These are phyloP conservation scores for Erysimum cheiranthoides DNA, from an alignment of 345 rosid species.

Conservation along the genomic window DNA sequence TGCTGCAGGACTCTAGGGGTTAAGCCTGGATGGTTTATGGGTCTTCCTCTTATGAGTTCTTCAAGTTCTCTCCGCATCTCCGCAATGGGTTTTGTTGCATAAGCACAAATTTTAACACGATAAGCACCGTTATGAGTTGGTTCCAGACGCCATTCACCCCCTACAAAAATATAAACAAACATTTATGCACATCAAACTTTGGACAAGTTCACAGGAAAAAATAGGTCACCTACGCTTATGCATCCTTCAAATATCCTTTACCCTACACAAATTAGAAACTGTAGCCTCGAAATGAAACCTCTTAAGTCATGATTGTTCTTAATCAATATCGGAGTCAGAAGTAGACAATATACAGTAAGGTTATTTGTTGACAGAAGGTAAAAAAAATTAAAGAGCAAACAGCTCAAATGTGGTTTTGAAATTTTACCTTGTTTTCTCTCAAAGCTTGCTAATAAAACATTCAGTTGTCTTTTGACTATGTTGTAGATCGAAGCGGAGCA, in stretches of 20 bases:
- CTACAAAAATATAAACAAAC: constrained; percentile 45
- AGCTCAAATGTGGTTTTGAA: constrained; percentile 20
- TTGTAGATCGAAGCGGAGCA: constrained; percentile 68
- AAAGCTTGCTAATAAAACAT: constrained; percentile 51
- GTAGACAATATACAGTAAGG: constrained; percentile 8
- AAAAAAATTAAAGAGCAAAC: constrained; percentile 1
- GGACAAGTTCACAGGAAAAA: constrained; percentile 6
- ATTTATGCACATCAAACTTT: constrained; percentile 1
- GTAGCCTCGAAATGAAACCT: constrained; percentile 19
- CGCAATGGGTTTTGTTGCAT: constrained; percentile 79
- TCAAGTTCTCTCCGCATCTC: constrained; percentile 82
- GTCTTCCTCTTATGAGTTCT: constrained; percentile 76
- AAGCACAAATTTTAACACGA: constrained; percentile 70
- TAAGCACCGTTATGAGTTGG: constrained; percentile 60
- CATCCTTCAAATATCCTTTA: not conserved
- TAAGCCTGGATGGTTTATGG: constrained; percentile 60
- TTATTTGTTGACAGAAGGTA: constrained; percentile 16
- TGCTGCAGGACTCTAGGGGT: constrained; percentile 59
- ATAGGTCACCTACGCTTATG: constrained; percentile 8
- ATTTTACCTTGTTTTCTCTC: constrained; percentile 55
- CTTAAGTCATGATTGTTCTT: not conserved
- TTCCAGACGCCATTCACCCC: constrained; percentile 54
- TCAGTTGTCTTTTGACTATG: constrained; percentile 66
- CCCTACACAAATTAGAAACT: constrained; percentile 19
- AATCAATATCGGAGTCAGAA: not conserved